Conservation (phyloP, 768 basidiomycete species). For the Crepidotus variabilis region DNA sequence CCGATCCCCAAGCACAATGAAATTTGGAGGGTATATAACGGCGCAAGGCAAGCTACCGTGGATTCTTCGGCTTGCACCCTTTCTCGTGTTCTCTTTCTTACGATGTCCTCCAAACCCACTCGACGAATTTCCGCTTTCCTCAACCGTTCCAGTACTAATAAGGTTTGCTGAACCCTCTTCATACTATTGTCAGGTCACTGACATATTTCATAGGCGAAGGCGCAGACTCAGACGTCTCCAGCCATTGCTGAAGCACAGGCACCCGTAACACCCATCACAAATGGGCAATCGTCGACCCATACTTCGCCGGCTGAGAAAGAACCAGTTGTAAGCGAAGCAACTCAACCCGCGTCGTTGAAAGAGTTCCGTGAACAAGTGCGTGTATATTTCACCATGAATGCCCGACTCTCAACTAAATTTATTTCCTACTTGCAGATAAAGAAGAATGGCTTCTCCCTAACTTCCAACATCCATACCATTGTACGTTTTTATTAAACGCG, state of each 20-base stretch:
- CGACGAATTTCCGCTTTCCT: constrained; percentile 3
- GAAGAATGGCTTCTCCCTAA: constrained; percentile 31
- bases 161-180: background rate
- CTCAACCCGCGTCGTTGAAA: constrained; percentile 30
- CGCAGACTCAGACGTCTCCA: constrained; percentile 1
- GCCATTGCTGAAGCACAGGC: background rate
- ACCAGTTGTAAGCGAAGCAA: constrained; percentile 15
- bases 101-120: background rate
- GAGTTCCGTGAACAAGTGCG: constrained; percentile 41
- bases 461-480: constrained; percentile 34
- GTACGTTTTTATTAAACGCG: constrained; percentile 27
- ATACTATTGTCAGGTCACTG: background rate
- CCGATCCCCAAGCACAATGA: background rate
- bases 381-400: background rate
- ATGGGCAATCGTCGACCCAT: background rate
- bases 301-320: constrained; percentile 8
- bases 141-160: background rate
- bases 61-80: background rate
- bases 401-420: background rate
- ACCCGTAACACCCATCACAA: background rate
- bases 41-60: background rate
- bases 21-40: background rate
- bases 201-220: constrained; percentile 5
- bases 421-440: constrained; percentile 32
- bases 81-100: background rate